These are phyloP conservation scores for Durio zibethinus DNA, from an alignment of 345 rosid genomes.

Conservation along the genomic window DNA sequence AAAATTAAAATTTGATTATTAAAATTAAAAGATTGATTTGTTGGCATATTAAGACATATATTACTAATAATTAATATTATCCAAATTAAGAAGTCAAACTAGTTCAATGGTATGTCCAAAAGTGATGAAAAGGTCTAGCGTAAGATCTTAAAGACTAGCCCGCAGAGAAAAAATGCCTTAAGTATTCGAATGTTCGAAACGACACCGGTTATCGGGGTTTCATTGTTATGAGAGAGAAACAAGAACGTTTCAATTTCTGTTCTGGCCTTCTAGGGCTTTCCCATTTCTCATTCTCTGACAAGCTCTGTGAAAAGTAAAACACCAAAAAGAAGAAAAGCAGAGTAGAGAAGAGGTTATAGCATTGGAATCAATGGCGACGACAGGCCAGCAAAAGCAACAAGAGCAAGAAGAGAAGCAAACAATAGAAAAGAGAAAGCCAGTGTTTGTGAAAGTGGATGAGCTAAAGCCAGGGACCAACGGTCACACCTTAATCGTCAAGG, in stretches of 20 bases:
- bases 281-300: background rate
- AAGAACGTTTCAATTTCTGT: background rate
- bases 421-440: conserved; percentile 58
- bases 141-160: no score
- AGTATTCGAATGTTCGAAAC: background rate
- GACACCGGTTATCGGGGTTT: background rate
- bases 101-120: no score
- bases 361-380: conserved; percentile 20
- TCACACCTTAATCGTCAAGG: conserved; percentile 58
- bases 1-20: no score
- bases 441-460: conserved; percentile 60
- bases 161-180: no score
- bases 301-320: background rate
- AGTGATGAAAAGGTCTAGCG: no score
- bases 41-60: no score
- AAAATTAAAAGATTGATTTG: no score
- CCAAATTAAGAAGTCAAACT: background rate
- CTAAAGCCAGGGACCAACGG: conserved; percentile 67
- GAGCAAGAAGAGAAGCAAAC: conserved; percentile 15
- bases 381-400: conserved; percentile 21
- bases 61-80: background rate
- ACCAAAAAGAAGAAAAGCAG: background rate
- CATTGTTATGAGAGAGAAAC: background rate
- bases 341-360: background rate
- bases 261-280: conserved; percentile 17